Evolutionary conservation across 2,329 filamentous ascomycete genomes (phyloP).

Genomic region (Teratosphaeria pseudoeucalypti): DNA sequence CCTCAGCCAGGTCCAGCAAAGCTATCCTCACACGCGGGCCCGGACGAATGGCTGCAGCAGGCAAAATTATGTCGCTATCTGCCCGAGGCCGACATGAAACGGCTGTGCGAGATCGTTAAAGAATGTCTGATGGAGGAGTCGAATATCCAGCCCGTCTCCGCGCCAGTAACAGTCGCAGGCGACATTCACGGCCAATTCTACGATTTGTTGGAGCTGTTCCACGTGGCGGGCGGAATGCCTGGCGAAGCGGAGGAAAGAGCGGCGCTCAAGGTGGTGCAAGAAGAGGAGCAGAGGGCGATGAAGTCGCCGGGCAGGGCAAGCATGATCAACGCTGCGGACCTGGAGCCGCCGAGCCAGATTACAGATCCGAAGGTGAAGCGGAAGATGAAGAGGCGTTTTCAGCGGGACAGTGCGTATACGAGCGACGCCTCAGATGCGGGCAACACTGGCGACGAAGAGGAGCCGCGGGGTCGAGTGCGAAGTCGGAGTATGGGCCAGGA

Average conservation of each 20-base stretch:
- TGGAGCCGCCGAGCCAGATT: conserved; percentile 83
- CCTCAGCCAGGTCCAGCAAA: conserved; percentile 87
- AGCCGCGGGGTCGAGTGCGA: conserved; percentile 27
- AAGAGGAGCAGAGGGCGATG: not conserved
- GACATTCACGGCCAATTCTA: conserved; percentile 99
- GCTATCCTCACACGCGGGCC: conserved; percentile 68
- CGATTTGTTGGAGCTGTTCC: conserved; percentile 91
- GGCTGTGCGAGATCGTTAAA: conserved; percentile 96
- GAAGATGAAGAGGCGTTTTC: conserved; percentile 58
- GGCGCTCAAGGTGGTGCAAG: not conserved
- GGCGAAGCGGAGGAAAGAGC: conserved; percentile 46
- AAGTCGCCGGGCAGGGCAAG: conserved; percentile 22
- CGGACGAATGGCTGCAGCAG: conserved; percentile 93
- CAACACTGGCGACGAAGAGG: conserved; percentile 36
- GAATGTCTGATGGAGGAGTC: conserved; percentile 99
- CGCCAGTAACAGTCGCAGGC: conserved; percentile 92
- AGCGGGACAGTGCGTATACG: conserved; percentile 43
- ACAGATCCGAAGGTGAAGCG: conserved; percentile 77
- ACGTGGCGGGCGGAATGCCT: conserved; percentile 93
- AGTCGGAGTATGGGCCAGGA: conserved; percentile 23
- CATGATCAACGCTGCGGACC: conserved; percentile 78
- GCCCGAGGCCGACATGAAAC: conserved; percentile 94
- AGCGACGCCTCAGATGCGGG: conserved; percentile 38
- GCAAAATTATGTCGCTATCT: conserved; percentile 97
- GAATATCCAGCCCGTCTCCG: conserved; percentile 96